phyloP scores from a whole-genome alignment of 148 eudicot species.

The Rhododendron ferrugineum region DNA sequence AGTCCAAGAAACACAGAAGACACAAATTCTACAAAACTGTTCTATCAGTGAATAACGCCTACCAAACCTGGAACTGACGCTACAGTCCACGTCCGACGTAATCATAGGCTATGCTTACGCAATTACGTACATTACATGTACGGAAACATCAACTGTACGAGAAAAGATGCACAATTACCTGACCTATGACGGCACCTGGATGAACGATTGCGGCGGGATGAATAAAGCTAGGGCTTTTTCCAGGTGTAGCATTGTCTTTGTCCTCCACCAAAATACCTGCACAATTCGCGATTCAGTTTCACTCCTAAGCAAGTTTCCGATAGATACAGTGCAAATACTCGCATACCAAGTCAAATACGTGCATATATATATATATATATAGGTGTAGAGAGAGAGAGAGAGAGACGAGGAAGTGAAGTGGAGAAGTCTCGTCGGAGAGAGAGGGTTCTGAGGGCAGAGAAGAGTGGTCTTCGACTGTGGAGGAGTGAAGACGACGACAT shows the following conservation, averaged over 20 bases:
- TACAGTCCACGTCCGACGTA: neutral
- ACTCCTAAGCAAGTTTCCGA: neutral
- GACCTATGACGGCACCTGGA: constrained; percentile 65
- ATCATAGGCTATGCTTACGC: neutral
- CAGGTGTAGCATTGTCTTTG: constrained; percentile 11
- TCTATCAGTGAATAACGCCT: neutral
- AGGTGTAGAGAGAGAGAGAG: neutral
- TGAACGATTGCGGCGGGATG: constrained; percentile 80
- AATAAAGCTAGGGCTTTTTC: constrained; percentile 27
- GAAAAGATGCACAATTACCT: constrained; percentile 29
- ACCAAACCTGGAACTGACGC: neutral
- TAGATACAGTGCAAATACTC: neutral
- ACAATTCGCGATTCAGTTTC: constrained; percentile 12
- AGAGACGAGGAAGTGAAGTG: constrained; percentile 16
- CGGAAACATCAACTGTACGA: neutral
- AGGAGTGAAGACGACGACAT: constrained; percentile 14
- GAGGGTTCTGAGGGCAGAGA: constrained; percentile 12
- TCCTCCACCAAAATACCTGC: constrained; percentile 36
- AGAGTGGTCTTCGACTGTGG: constrained; percentile 17
- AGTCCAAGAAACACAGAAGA: neutral
- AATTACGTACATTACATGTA: neutral
- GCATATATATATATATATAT: neutral
- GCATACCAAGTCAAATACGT: neutral
- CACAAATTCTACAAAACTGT: neutral
- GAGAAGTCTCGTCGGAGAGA: constrained; percentile 10